Evolutionary conservation across 345 rosid genomes (phyloP), one percentile per base, ranked within the genome.

Genomic region (Bruguiera parviflora): DNA sequence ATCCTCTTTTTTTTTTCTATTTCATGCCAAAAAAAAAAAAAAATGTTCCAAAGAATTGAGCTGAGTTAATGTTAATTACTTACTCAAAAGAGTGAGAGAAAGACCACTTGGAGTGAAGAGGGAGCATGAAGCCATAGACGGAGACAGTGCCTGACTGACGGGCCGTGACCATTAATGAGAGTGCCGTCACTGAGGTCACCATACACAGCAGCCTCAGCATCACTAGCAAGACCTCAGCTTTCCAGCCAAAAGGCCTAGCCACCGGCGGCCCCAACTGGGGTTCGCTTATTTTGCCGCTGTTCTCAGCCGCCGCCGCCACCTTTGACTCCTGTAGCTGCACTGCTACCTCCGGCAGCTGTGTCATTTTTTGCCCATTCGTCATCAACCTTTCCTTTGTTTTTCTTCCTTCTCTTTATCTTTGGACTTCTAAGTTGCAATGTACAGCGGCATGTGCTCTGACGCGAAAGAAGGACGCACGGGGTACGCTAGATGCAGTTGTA

Each of bases 1-100:
- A 3, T 4, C 32, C 4, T 3, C 32, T 31, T 31, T 4, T 31
- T 5, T 31, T 31, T 31, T 27, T 27, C 2, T 27, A 27, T 27
- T 27, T 27, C 28, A 27, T 27, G 28, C 28, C 28, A 31, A 5
- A 3, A 31, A 3, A 31, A 31, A 31, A 31, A 31, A 31, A 27
- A 27, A 27, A 27, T 0, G 28, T 27, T 31, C 32, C 43, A 2
- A 37, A 37, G 43, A 13, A 8, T 37, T 9, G 43, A 58, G 51
- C 5, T 6, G 39, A 8, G 3, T n/a, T 33, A 61, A 4, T 20
- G 21, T 7, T 28, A 25, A 24, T 11, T 58, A 64, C 91, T 86
- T 84, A 87, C 98, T 73, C 84, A 67, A 89, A 85, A 28, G 98
- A 85, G 73, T 83, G 75, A 60, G 98, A 89, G 79, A 84, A 78